Conservation (phyloP, 495 filamentous ascomycete species). For the Penicillium chermesinum region DNA sequence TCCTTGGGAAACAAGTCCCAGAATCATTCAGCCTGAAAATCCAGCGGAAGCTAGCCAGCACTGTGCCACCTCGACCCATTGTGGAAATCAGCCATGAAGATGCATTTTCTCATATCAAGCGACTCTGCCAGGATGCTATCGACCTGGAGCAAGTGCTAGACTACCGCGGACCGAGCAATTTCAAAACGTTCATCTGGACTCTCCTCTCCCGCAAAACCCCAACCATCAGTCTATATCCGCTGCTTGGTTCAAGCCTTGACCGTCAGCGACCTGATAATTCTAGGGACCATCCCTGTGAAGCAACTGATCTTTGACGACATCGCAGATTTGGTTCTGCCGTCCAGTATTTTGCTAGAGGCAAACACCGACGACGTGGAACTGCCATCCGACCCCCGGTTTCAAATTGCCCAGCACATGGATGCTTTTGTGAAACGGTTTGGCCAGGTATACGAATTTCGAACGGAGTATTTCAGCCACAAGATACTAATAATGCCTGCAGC, state of each 20-base stretch:
- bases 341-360: slow-evolving; percentile 63
- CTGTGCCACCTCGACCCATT: slow-evolving; percentile 86
- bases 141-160: slow-evolving; percentile 63
- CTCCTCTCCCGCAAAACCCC: slow-evolving; percentile 74
- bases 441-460: slow-evolving; percentile 35
- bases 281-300: slow-evolving; percentile 62
- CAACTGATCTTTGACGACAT: slow-evolving; percentile 77
- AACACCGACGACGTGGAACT: slow-evolving; percentile 70
- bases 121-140: slow-evolving; percentile 66
- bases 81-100: slow-evolving; percentile 68
- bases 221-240: slow-evolving; percentile 79
- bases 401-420: slow-evolving; percentile 73
- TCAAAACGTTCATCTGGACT: slow-evolving; percentile 54
- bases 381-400: slow-evolving; percentile 69
- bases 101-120: slow-evolving; percentile 63
- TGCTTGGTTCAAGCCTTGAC: slow-evolving; percentile 73
- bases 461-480: not conserved
- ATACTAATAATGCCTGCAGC: slow-evolving; percentile 39
- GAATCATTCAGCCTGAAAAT: slow-evolving; percentile 85
- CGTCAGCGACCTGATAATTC: slow-evolving; percentile 61
- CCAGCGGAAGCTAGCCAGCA: slow-evolving; percentile 83
- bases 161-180: slow-evolving; percentile 61
- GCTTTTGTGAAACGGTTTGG: slow-evolving; percentile 69
- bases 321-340: slow-evolving; percentile 66
- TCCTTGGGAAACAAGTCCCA: slow-evolving; percentile 60